Base-by-base conservation (phyloP, 2,329 filamentous ascomycete genomes). In the Stachybotrys chlorohalonatus region DNA sequence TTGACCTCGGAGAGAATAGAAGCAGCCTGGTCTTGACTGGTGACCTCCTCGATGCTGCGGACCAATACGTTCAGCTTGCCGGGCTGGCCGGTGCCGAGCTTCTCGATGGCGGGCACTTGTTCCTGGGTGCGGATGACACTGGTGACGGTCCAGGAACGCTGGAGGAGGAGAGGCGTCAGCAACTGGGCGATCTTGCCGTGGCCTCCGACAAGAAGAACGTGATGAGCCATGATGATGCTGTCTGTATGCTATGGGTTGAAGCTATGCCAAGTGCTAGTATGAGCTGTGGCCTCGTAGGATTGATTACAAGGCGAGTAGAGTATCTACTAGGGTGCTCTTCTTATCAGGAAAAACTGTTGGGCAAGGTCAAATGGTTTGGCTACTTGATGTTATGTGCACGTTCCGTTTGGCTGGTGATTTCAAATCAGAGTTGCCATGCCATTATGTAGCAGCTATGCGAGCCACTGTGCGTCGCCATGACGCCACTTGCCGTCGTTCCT, bases 151-250 rank as follows among this genome's bases (percentile, higher is more conserved):
- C 89, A 93, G 39, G 82, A 82, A 60, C 85, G 83, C 52, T 83
- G 77, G 47, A 94, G 82, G 7, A 95, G 83, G 56, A 92, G 78
- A 1, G 87, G 87, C 8, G 89, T 94, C 46, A 94, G 79, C 48
- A 86, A 73, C 56, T 89, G 82, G 60, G 89, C 82, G 56, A 94
- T 72, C 68, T 91, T 90, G 73, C 90, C 90, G 73, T 92, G 89
- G 63, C 89, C 90, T 64, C 89, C 89, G 58, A 94, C 81, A 60
- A 94, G 72, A 57, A 92, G 83, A 56, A 92, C 82, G 65, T 82
- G 76, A 47, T 67, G 67, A 50, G 65, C 51, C 69, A 71, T 71
- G 46, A n/a, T 62, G 9, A 42, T 42, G 36, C 2, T 42, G 2
- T 42, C 13, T 42, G 8, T 42, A 5, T 42, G 24, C 24, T 24